Percentiles rank a stretch among this genome's conserved stretches.
These are phyloP conservation scores for Didymella segeticola DNA, from an alignment of 2,329 filamentous ascomycete species.

Conservation along the genomic window DNA sequence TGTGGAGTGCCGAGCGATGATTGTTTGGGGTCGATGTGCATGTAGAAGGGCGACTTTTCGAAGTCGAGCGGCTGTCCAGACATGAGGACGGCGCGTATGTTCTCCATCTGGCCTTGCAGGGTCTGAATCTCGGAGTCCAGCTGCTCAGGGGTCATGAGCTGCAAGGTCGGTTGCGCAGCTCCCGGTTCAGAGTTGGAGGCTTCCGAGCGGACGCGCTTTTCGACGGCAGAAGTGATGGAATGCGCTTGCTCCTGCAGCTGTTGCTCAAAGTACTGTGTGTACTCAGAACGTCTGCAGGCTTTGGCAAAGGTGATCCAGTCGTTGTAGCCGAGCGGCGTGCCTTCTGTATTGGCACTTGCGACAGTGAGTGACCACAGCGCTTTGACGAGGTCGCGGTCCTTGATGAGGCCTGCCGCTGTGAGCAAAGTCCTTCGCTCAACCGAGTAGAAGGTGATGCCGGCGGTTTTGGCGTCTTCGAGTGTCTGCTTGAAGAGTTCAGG, in stretches of 20 bases:
- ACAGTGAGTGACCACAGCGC: slow-evolving; percentile 40
- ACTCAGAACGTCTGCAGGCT: slow-evolving; percentile 37
- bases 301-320: slow-evolving; percentile 46
- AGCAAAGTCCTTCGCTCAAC: slow-evolving; percentile 35
- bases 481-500: slow-evolving; percentile 33
- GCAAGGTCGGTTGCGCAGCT: background rate
- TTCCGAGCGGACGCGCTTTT: slow-evolving; percentile 13
- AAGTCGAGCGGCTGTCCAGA: slow-evolving; percentile 47
- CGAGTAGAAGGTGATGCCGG: slow-evolving; percentile 25
- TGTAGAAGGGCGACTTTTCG: slow-evolving; percentile 43
- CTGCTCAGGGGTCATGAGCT: slow-evolving; percentile 21
- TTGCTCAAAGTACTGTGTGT: slow-evolving; percentile 30
- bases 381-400: slow-evolving; percentile 34
- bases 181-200: background rate
- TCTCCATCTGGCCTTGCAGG: slow-evolving; percentile 34
- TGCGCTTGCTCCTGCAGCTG: slow-evolving; percentile 38
- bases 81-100: slow-evolving; percentile 41
- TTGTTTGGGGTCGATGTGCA: slow-evolving; percentile 42
- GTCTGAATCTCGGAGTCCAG: slow-evolving; percentile 26
- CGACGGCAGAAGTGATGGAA: slow-evolving; percentile 24
- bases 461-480: slow-evolving; percentile 33
- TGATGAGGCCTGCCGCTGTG: slow-evolving; percentile 37
- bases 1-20: slow-evolving; percentile 30
- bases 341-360: slow-evolving; percentile 28
- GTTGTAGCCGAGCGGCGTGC: slow-evolving; percentile 25